Evolutionary conservation across 139 green algal species (phyloP).

Genomic region (Chlorella sp.): DNA sequence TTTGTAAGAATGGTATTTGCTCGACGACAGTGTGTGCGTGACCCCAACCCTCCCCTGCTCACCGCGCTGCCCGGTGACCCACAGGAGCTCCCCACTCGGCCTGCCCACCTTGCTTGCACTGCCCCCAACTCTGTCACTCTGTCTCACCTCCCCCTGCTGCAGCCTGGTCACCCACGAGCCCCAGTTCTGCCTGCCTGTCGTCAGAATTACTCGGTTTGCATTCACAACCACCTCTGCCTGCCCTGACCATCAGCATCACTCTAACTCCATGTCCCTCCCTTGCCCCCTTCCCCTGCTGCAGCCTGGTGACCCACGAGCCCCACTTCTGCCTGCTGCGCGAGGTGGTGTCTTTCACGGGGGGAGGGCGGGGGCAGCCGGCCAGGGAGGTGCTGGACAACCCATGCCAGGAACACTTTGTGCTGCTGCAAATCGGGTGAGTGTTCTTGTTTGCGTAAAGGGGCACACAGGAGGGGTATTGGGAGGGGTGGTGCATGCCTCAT

Average conservation of each 20-base stretch:
- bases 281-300: background rate
- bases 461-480: background rate
- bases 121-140: too few relatives aligned
- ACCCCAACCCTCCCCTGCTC: too few relatives aligned
- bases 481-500: background rate
- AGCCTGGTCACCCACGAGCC: too few relatives aligned
- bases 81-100: too few relatives aligned
- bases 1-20: background rate
- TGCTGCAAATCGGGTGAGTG: constrained; percentile 89
- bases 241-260: background rate
- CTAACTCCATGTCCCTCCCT: background rate
- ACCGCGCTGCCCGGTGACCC: too few relatives aligned
- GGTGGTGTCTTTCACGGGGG: constrained; percentile 65
- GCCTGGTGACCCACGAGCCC: constrained; percentile 94
- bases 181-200: too few relatives aligned
- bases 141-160: too few relatives aligned
- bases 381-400: constrained; percentile 91
- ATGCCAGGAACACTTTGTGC: constrained; percentile 90
- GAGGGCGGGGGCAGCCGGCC: constrained; percentile 78
- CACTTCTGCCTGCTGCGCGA: constrained; percentile 97
- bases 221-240: background rate
- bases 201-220: too few relatives aligned
- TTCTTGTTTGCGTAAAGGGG: background rate
- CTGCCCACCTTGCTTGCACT: too few relatives aligned
- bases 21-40: background rate